These are phyloP conservation scores for Trichosporon sp. DNA, from an alignment of 1,284 basidiomycete species.

Conservation along the genomic window DNA sequence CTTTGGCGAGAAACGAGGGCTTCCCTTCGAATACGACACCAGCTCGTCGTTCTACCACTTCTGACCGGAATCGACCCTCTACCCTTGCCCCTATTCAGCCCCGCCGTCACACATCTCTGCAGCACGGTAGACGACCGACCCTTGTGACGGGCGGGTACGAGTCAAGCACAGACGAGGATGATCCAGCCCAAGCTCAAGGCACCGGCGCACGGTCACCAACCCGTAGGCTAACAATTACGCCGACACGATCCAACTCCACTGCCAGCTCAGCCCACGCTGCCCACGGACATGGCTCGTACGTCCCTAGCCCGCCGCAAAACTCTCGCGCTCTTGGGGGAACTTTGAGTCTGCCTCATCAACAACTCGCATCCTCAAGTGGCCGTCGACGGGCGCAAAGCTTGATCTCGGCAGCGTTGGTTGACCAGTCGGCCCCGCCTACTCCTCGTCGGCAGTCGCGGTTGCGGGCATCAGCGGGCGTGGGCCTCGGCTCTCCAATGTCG, in stretches of 20 bases:
- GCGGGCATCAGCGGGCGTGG: neutral
- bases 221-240: neutral
- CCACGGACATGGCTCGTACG: constrained; percentile 3
- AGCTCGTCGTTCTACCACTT: constrained; percentile 4
- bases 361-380: constrained; percentile 22
- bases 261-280: constrained; percentile 16
- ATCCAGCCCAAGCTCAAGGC: neutral
- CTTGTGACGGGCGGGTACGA: constrained; percentile 51
- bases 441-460: constrained; percentile 23
- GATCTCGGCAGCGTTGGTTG: constrained; percentile 24
- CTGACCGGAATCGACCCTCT: constrained; percentile 8
- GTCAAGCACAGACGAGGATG: constrained; percentile 39
- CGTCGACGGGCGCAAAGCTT: constrained; percentile 38
- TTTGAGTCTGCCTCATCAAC: constrained; percentile 22
- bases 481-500: constrained; percentile 2
- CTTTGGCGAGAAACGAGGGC: neutral
- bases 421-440: constrained; percentile 4
- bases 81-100: constrained; percentile 15
- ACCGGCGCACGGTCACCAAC: neutral
- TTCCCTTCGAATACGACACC: neutral
- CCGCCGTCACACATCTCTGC: constrained; percentile 13
- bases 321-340: neutral
- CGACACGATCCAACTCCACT: constrained; percentile 2
- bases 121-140: constrained; percentile 13
- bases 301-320: constrained; percentile 4